These are phyloP conservation scores for Hortaea sp. DNA, from an alignment of 2,329 filamentous ascomycete genomes.

Conservation along the genomic window DNA sequence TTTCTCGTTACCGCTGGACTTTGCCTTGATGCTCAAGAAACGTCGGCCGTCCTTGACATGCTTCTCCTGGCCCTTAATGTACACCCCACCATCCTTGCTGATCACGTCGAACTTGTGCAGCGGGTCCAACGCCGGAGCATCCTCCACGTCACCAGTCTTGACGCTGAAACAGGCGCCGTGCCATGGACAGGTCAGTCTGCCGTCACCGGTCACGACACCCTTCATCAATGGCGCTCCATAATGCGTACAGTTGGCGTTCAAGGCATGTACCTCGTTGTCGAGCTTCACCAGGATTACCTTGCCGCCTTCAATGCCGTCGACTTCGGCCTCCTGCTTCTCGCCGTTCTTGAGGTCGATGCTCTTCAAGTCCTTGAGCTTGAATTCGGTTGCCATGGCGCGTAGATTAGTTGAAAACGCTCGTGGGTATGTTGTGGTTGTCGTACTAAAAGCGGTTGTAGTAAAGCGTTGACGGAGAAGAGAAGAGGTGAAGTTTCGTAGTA, in stretches of 20 bases:
- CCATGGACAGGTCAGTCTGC: slow-evolving; percentile 87
- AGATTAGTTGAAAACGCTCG: slow-evolving; percentile 4
- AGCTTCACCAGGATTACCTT: slow-evolving; percentile 82
- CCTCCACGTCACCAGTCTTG: slow-evolving; percentile 83
- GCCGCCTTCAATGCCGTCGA: slow-evolving; percentile 76
- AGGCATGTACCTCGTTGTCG: slow-evolving; percentile 63
- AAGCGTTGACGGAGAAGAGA: slow-evolving; percentile 1
- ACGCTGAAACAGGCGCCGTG: slow-evolving; percentile 95
- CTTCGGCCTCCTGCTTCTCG: slow-evolving; percentile 79
- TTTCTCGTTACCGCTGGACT: slow-evolving; percentile 47
- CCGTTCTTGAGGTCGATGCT: slow-evolving; percentile 66
- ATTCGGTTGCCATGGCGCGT: slow-evolving; percentile 36
- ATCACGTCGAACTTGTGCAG: slow-evolving; percentile 71
- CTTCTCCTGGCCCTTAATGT: slow-evolving; percentile 69
- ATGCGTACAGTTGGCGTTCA: slow-evolving; percentile 77
- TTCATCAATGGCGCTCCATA: slow-evolving; percentile 85
- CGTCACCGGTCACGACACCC: slow-evolving; percentile 72
- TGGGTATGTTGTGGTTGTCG: not conserved
- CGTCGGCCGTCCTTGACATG: slow-evolving; percentile 68
- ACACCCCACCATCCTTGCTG: slow-evolving; percentile 74
- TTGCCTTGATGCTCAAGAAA: slow-evolving; percentile 64
- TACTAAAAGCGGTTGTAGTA: not conserved
- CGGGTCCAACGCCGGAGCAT: slow-evolving; percentile 83
- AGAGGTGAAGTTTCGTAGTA: slow-evolving; percentile 1
- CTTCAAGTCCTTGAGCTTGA: slow-evolving; percentile 62